Percentiles rank a stretch among this genome's conserved stretches.
Evolutionary conservation across 331 rosid species (phyloP).

Genomic region (Phaseolus coccineus): DNA sequence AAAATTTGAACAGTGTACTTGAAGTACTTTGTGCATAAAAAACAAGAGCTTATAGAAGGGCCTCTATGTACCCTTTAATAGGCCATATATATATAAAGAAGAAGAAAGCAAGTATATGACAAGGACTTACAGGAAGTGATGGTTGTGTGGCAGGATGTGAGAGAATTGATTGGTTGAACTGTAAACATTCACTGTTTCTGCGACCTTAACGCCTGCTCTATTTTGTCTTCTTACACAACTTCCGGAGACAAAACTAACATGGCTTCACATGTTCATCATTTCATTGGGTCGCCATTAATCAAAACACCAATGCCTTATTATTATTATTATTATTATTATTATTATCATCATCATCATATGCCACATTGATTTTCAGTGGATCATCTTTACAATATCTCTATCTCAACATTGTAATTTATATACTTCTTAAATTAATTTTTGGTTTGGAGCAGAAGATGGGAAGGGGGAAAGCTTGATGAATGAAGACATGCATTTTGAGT

Average conservation of each 20-base stretch:
- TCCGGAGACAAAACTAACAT: slow-evolving; percentile 66
- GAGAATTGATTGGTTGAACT: slow-evolving; percentile 38
- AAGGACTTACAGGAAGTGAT: slow-evolving; percentile 16
- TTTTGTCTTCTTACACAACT: slow-evolving; percentile 45
- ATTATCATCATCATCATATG: not conserved
- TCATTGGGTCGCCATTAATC: slow-evolving; percentile 43
- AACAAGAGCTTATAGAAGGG: slow-evolving; percentile 9
- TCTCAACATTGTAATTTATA: too few species aligned
- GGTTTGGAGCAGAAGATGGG: too few species aligned
- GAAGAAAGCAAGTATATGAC: slow-evolving; percentile 3
- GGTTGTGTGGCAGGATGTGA: slow-evolving; percentile 11
- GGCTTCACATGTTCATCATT: slow-evolving; percentile 60
- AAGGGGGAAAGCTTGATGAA: too few species aligned
- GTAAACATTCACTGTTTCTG: slow-evolving; percentile 40
- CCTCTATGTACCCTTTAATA: not conserved
- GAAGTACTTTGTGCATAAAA: slow-evolving; percentile 38
- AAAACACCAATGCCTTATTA: slow-evolving; percentile 35
- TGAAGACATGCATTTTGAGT: too few species aligned
- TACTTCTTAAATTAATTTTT: too few species aligned
- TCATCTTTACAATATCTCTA: too few species aligned
- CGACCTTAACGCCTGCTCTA: slow-evolving; percentile 41
- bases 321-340: not conserved
- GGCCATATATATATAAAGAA: not conserved
- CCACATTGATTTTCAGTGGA: too few species aligned
- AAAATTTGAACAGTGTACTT: slow-evolving; percentile 33